Evolutionary conservation across 148 eudicot species (phyloP).

Genomic region (Fallopia convolvulus): DNA sequence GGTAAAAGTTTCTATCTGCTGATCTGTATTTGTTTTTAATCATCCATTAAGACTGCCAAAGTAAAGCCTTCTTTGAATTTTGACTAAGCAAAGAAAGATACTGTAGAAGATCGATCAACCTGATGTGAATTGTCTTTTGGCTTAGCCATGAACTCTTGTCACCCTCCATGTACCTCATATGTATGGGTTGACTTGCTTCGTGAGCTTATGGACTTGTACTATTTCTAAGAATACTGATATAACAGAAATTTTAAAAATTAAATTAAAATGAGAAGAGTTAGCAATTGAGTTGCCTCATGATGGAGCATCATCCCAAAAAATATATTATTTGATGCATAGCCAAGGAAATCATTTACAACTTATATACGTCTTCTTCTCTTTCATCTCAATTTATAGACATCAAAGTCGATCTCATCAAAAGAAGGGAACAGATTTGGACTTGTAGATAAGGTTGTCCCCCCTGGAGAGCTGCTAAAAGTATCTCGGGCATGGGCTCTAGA

Average conservation of each 20-base stretch:
- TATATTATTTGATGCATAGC: neutral
- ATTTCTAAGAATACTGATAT: neutral
- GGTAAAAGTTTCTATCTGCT: constrained; percentile 35
- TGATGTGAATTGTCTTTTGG: neutral
- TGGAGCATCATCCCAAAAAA: neutral
- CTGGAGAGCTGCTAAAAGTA: constrained; percentile 60
- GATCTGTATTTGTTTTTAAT: neutral
- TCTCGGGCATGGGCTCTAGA: constrained; percentile 79
- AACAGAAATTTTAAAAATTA: neutral
- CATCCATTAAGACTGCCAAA: neutral
- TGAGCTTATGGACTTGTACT: neutral
- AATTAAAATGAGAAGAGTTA: neutral
- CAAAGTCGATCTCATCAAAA: constrained; percentile 66
- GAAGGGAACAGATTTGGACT: constrained; percentile 78
- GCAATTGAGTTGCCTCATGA: neutral
- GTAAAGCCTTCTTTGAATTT: neutral
- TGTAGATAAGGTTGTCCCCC: constrained; percentile 66
- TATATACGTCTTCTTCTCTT: neutral
- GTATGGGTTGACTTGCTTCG: neutral
- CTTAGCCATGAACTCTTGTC: neutral
- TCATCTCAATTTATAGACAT: constrained; percentile 33
- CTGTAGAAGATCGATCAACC: neutral
- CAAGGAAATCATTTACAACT: neutral
- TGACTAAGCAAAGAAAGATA: neutral
- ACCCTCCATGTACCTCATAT: no score